Conservation (phyloP, 495 filamentous ascomycete genomes). For the Penicillium paradoxum region DNA sequence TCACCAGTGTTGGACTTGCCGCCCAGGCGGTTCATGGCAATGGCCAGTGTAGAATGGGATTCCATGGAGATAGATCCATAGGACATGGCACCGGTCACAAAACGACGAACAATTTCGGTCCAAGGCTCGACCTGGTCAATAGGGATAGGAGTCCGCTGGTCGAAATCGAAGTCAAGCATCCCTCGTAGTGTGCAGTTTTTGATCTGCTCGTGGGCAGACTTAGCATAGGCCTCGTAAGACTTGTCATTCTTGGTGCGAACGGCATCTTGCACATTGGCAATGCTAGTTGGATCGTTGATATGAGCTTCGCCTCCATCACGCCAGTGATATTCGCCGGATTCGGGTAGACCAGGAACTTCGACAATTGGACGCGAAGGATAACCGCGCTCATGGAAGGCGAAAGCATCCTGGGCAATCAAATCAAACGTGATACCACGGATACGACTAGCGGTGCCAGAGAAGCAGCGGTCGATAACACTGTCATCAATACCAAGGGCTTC, state of each 20-base stretch:
- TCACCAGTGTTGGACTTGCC: slow-evolving; percentile 99
- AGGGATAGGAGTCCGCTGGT: slow-evolving; percentile 76
- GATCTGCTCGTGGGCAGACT: slow-evolving; percentile 93
- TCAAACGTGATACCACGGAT: slow-evolving; percentile 96
- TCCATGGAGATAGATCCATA: slow-evolving; percentile 99
- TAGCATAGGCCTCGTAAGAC: slow-evolving; percentile 97
- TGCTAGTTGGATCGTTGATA: slow-evolving; percentile 90
- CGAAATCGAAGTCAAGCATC: slow-evolving; percentile 96
- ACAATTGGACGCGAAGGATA: slow-evolving; percentile 80
- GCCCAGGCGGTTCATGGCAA: slow-evolving; percentile 96
- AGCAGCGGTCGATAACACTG: slow-evolving; percentile 92
- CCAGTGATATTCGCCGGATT: slow-evolving; percentile 99
- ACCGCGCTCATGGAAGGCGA: slow-evolving; percentile 93
- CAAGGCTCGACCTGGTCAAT: slow-evolving; percentile 99
- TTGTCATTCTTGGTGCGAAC: slow-evolving; percentile 99
- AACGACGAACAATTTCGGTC: slow-evolving; percentile 97
- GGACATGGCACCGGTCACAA: slow-evolving; percentile 99
- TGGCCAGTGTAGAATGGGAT: slow-evolving; percentile 92
- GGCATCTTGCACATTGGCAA: slow-evolving; percentile 97
- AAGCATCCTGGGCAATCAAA: slow-evolving; percentile 92
- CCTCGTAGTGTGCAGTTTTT: slow-evolving; percentile 97
- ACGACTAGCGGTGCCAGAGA: slow-evolving; percentile 90
- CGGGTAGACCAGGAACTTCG: slow-evolving; percentile 76
- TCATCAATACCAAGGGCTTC: slow-evolving; percentile 98
- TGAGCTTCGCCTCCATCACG: slow-evolving; percentile 98